Percentiles rank a stretch among this genome's conserved stretches.
phyloP scores from a whole-genome alignment of 2,329 filamentous ascomycete species.

The Claviceps fusiformis region DNA sequence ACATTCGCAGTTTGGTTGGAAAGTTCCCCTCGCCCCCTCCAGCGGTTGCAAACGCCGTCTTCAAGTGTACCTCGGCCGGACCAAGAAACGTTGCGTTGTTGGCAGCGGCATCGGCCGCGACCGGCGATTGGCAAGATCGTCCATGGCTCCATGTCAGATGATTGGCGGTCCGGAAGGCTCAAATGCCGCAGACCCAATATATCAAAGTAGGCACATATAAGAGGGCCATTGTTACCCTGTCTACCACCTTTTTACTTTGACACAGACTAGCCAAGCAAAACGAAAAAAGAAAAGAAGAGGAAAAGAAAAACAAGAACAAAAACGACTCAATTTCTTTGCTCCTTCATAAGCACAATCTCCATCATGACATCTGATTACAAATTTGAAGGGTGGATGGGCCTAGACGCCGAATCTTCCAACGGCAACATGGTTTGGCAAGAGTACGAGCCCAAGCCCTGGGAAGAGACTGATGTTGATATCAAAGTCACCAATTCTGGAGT shows the following conservation, averaged over 20 bases:
- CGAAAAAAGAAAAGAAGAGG: no score
- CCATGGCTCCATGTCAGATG: no score
- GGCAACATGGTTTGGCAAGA: slow-evolving; percentile 42
- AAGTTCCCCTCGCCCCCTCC: not conserved
- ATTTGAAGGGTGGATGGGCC: slow-evolving; percentile 39
- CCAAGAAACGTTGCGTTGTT: no score
- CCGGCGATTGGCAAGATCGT: no score
- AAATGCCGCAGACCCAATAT: not conserved
- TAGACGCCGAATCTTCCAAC: slow-evolving; percentile 24
- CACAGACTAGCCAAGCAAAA: no score
- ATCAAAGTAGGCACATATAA: not conserved
- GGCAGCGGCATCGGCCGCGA: no score
- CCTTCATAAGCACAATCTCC: not conserved
- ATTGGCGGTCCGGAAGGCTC: no score
- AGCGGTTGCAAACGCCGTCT: no score
- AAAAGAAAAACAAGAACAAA: not conserved
- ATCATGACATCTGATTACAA: slow-evolving; percentile 23
- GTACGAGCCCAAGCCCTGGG: slow-evolving; percentile 51
- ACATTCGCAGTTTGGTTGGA: no score
- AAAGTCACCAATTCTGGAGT: slow-evolving; percentile 52
- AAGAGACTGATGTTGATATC: slow-evolving; percentile 53
- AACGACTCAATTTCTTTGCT: not conserved
- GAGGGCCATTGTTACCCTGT: not conserved
- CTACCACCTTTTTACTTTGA: no score
- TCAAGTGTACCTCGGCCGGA: not conserved